phyloP scores from a whole-genome alignment of 2,329 filamentous ascomycete genomes.

The Tolypocladium paradoxum region DNA sequence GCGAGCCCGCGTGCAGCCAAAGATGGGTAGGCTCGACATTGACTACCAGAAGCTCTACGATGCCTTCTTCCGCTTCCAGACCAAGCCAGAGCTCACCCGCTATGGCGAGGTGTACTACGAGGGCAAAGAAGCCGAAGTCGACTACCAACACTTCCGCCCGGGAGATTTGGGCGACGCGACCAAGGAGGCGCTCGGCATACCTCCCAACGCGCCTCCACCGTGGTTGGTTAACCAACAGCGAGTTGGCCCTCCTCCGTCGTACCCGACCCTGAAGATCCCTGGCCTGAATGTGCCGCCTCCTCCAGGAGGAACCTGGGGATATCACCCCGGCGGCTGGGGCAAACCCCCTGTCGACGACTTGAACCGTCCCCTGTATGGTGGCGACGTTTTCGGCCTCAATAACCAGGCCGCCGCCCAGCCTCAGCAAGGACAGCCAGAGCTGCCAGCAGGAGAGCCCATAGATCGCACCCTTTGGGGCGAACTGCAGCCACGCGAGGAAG shows the following conservation, averaged over 20 bases:
- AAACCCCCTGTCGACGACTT: conserved; percentile 93
- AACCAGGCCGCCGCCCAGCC: conserved; percentile 26
- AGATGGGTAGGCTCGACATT: conserved; percentile 95
- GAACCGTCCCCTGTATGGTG: conserved; percentile 82
- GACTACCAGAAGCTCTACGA: conserved; percentile 98
- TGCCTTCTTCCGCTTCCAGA: conserved; percentile 96
- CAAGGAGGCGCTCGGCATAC: conserved; percentile 88
- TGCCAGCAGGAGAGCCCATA: conserved; percentile 58
- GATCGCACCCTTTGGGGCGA: conserved; percentile 91
- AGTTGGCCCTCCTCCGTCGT: conserved; percentile 85
- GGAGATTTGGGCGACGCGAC: conserved; percentile 84
- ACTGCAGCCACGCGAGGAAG: conserved; percentile 67
- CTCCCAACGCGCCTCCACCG: conserved; percentile 81
- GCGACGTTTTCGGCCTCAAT: conserved; percentile 82
- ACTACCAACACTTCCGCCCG: conserved; percentile 78
- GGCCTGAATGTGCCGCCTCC: conserved; percentile 91
- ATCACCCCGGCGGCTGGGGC: conserved; percentile 88
- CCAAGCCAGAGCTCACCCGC: conserved; percentile 83
- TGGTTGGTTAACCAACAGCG: conserved; percentile 98
- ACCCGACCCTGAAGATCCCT: conserved; percentile 88
- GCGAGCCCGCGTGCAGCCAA: conserved; percentile 83
- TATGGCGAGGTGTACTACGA: conserved; percentile 99
- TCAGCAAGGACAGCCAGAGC: conserved; percentile 27
- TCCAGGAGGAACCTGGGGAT: conserved; percentile 84
- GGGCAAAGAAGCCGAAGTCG: conserved; percentile 95